A percentile compares a stretch with the other conserved stretches of the same genome.
Evolutionary conservation across 2,329 filamentous ascomycete species (phyloP).

Genomic region (Xylariomycetidae sp.): DNA sequence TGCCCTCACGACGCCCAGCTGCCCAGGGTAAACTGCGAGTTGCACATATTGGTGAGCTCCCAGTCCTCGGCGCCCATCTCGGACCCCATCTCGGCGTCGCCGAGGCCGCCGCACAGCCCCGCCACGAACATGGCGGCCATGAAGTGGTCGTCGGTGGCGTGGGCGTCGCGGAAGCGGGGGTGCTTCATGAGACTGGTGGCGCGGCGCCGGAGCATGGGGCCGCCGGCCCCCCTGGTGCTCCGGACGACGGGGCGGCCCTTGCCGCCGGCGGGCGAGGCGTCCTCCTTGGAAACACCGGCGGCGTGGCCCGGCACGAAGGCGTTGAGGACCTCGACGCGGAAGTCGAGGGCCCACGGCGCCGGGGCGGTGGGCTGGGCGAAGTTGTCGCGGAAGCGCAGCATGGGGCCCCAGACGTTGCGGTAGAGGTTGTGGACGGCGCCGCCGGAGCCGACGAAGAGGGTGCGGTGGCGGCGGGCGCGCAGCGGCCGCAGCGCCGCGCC

Average conservation of each 20-base stretch:
- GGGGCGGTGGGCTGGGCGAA: conserved; percentile 55
- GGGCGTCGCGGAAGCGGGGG: conserved; percentile 58
- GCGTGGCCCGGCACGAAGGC: conserved; percentile 41
- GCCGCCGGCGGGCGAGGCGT: conserved; percentile 3
- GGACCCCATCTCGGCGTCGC: conserved; percentile 36
- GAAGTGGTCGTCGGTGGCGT: conserved; percentile 66
- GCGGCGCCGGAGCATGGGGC: conserved; percentile 46
- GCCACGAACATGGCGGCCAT: conserved; percentile 61
- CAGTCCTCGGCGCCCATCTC: conserved; percentile 54
- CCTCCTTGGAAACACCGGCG: neutral
- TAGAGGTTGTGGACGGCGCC: conserved; percentile 67
- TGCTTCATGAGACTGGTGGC: conserved; percentile 63
- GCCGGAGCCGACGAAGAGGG: conserved; percentile 51
- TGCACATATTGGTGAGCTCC: conserved; percentile 61
- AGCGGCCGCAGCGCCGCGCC: conserved; percentile 51
- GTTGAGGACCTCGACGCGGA: conserved; percentile 59
- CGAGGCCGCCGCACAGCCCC: conserved; percentile 44
- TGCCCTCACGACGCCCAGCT: too few relatives aligned
- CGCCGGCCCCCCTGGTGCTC: conserved; percentile 24
- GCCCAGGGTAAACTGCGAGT: conserved; percentile 53
- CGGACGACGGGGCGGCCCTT: neutral
- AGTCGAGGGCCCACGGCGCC: conserved; percentile 56
- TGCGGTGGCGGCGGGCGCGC: conserved; percentile 40
- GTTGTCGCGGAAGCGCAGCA: conserved; percentile 58
- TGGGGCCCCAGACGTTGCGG: conserved; percentile 59